phyloP scores from a whole-genome alignment of 495 filamentous ascomycete species.

The Xanthoparmelia taractica region DNA sequence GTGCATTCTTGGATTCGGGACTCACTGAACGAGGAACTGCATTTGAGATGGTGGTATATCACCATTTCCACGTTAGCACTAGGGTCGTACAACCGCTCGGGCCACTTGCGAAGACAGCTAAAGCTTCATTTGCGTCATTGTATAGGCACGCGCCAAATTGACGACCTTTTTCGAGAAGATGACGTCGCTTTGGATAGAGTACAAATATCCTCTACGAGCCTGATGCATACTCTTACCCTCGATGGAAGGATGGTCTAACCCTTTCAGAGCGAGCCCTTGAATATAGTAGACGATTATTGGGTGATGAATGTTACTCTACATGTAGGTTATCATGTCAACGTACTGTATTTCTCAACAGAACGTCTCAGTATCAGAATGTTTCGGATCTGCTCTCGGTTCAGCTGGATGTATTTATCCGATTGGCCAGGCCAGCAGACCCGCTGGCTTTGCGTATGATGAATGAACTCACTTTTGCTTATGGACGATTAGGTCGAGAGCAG shows the following conservation, averaged over 20 bases:
- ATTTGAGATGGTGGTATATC: slow-evolving; percentile 13
- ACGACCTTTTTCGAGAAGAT: neutral
- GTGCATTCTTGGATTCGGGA: slow-evolving; percentile 33
- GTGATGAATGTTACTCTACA: neutral
- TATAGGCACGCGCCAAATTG: neutral
- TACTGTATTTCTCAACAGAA: no score
- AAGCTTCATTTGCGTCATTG: neutral
- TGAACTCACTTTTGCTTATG: slow-evolving; percentile 16
- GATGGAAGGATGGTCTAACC: neutral
- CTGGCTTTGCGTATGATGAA: slow-evolving; percentile 18
- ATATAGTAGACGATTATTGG: neutral
- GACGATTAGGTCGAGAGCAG: slow-evolving; percentile 14
- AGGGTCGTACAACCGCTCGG: neutral
- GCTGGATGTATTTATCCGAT: neutral
- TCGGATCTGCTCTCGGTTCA: neutral
- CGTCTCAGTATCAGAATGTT: neutral
- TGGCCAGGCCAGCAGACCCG: slow-evolving; percentile 9
- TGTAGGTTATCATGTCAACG: neutral
- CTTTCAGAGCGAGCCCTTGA: neutral
- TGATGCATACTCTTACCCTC: neutral
- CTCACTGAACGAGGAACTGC: slow-evolving; percentile 21
- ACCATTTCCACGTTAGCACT: slow-evolving; percentile 17
- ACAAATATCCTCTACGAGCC: neutral
- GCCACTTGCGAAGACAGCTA: neutral
- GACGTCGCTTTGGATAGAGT: neutral